Evolutionary conservation across 2,329 filamentous ascomycete species (phyloP).

Genomic region (Hypoxylon sp.): DNA sequence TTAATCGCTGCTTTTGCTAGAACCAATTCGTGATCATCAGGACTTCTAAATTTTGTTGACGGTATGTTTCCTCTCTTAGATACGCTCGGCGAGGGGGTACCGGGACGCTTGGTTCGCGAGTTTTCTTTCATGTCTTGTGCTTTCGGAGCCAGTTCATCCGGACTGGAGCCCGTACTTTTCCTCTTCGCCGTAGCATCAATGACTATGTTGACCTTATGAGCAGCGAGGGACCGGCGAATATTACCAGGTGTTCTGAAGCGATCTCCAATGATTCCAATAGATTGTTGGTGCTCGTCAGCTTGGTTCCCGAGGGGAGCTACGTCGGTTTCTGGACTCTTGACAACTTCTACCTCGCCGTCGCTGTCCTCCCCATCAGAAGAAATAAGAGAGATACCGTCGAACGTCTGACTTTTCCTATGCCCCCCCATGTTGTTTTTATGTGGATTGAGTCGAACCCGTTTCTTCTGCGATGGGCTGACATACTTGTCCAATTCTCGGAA

Average conservation of each 20-base stretch:
- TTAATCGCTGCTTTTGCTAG: conserved; percentile 30
- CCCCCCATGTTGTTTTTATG: background rate
- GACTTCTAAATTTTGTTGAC: conserved; percentile 36
- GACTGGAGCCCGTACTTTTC: conserved; percentile 28
- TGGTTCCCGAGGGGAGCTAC: conserved; percentile 1
- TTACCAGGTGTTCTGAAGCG: conserved; percentile 8
- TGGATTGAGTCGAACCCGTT: conserved; percentile 13
- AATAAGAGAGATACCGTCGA: background rate
- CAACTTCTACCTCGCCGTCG: conserved; percentile 32
- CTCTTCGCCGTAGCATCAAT: conserved; percentile 30
- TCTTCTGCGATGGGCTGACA: background rate
- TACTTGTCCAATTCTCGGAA: conserved; percentile 21
- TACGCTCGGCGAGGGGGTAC: conserved; percentile 37
- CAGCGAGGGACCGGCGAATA: background rate
- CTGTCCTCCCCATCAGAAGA: conserved; percentile 16
- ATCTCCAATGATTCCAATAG: background rate
- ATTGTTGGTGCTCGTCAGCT: background rate
- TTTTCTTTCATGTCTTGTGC: conserved; percentile 30
- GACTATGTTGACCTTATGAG: conserved; percentile 12
- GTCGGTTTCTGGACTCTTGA: conserved; percentile 7
- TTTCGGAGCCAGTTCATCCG: conserved; percentile 43
- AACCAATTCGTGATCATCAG: conserved; percentile 5
- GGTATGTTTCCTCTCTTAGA: conserved; percentile 44
- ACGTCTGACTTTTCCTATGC: background rate
- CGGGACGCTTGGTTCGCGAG: conserved; percentile 29